Conservation (phyloP, 805 yeast species). For the Teunomyces pallodes region DNA sequence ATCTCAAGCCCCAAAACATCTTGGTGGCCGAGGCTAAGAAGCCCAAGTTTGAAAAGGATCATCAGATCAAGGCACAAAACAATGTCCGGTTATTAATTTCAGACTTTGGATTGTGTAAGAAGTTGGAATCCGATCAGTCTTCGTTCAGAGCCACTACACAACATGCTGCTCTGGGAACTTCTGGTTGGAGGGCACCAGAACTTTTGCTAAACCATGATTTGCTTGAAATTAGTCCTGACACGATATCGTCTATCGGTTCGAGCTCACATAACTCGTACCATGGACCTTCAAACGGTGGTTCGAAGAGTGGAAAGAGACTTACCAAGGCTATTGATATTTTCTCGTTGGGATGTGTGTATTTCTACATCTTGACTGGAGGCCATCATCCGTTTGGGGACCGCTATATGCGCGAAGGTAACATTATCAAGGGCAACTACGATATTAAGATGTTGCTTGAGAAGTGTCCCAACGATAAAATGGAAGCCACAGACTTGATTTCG, state of each 20-base stretch:
- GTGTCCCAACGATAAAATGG: slow-evolving; percentile 47
- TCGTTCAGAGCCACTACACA: slow-evolving; percentile 91
- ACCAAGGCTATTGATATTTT: slow-evolving; percentile 92
- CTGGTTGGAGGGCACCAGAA: slow-evolving; percentile 99
- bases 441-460: slow-evolving; percentile 45
- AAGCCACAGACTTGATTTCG: slow-evolving; percentile 69
- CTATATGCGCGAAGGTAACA: slow-evolving; percentile 84
- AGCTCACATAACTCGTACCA: slow-evolving; percentile 14
- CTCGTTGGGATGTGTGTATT: slow-evolving; percentile 92
- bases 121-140: slow-evolving; percentile 86
- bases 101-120: slow-evolving; percentile 94
- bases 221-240: slow-evolving; percentile 38
- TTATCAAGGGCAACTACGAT: slow-evolving; percentile 62
- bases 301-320: slow-evolving; percentile 48
- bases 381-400: slow-evolving; percentile 94
- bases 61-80: slow-evolving; percentile 4
- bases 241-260: slow-evolving; percentile 28
- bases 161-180: slow-evolving; percentile 86
- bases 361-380: slow-evolving; percentile 79
- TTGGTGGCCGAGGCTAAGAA: slow-evolving; percentile 71
- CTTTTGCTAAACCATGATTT: slow-evolving; percentile 46
- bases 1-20: slow-evolving; percentile 91
- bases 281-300: background rate
- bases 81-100: slow-evolving; percentile 73
- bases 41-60: slow-evolving; percentile 13